These are phyloP conservation scores for Syncephalastrum racemosum DNA, from an alignment of 371 early-diverging fungal genomes.

Conservation along the genomic window DNA sequence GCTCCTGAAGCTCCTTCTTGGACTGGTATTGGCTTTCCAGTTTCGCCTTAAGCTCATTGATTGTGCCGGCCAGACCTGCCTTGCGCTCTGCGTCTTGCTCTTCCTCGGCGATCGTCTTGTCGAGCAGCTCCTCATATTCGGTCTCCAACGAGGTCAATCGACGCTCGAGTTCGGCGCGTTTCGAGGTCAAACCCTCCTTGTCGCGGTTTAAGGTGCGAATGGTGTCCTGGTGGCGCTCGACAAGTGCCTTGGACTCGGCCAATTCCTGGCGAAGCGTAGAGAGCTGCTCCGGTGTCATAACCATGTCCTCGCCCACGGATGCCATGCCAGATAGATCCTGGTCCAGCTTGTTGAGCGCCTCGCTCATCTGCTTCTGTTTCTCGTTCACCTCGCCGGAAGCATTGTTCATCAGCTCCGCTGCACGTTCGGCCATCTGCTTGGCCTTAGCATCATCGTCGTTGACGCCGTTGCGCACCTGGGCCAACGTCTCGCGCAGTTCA, in stretches of 20 bases:
- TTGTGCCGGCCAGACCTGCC: slow-evolving; percentile 67
- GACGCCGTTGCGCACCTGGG: slow-evolving; percentile 29
- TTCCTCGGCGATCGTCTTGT: slow-evolving; percentile 92
- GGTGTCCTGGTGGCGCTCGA: slow-evolving; percentile 69
- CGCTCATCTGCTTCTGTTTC: slow-evolving; percentile 72
- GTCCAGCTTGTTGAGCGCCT: slow-evolving; percentile 65
- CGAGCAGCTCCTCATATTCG: slow-evolving; percentile 92
- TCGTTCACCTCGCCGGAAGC: slow-evolving; percentile 69
- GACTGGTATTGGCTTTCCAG: slow-evolving; percentile 80
- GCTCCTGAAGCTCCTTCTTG: slow-evolving; percentile 74
- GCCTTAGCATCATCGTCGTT: slow-evolving; percentile 60
- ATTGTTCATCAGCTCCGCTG: slow-evolving; percentile 72
- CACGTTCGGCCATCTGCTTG: slow-evolving; percentile 75
- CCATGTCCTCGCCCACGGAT: not conserved
- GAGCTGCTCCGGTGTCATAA: slow-evolving; percentile 64
- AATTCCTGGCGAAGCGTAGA: slow-evolving; percentile 78
- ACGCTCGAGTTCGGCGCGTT: slow-evolving; percentile 73
- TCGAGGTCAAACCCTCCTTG: slow-evolving; percentile 60
- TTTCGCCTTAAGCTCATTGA: slow-evolving; percentile 78
- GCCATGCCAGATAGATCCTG: slow-evolving; percentile 6
- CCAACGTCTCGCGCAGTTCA: slow-evolving; percentile 60
- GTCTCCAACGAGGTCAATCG: slow-evolving; percentile 72
- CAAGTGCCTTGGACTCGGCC: slow-evolving; percentile 63
- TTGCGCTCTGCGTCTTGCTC: slow-evolving; percentile 64
- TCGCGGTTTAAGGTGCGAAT: slow-evolving; percentile 66